Conservation (phyloP, 352 stramenopile species). For the Pythium chondricola region DNA sequence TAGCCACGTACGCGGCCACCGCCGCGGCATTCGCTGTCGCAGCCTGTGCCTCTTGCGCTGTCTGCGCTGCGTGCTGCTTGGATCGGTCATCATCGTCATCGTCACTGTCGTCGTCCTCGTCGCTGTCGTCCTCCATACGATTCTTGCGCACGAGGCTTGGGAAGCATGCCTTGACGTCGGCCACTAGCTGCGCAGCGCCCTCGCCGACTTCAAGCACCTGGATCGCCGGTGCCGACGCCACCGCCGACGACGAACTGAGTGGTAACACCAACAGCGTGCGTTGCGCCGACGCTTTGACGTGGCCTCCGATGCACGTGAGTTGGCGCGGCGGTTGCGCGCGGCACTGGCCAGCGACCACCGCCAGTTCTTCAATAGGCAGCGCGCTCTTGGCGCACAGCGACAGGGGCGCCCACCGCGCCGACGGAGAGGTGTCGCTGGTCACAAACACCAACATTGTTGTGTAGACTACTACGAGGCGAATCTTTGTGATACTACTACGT, state of each 20-base stretch:
- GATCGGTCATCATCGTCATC: slow-evolving; percentile 1
- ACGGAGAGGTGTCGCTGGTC: not conserved
- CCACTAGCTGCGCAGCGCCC: slow-evolving; percentile 39
- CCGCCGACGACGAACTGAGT: slow-evolving; percentile 10
- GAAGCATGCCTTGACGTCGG: slow-evolving; percentile 53
- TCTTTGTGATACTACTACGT: not conserved
- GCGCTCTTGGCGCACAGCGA: slow-evolving; percentile 26
- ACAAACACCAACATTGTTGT: slow-evolving; percentile 5
- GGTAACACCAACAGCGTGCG: slow-evolving; percentile 44
- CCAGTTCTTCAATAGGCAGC: slow-evolving; percentile 51
- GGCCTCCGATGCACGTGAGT: slow-evolving; percentile 53
- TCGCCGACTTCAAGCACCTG: slow-evolving; percentile 54
- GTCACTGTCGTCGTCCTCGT: slow-evolving; percentile 31
- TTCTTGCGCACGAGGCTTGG: slow-evolving; percentile 53
- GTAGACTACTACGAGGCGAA: not conserved
- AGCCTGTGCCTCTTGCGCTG: not conserved
- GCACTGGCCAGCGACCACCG: slow-evolving; percentile 43
- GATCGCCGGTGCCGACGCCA: slow-evolving; percentile 1
- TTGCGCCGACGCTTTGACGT: slow-evolving; percentile 36
- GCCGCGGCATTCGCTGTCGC: not conserved
- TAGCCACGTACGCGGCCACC: slow-evolving; percentile 31
- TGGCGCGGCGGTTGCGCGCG: slow-evolving; percentile 23
- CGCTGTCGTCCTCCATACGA: slow-evolving; percentile 29
- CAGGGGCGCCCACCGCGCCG: slow-evolving; percentile 13
- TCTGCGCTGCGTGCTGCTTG: no score